A percentile compares a stretch with the other conserved stretches of the same genome.
These are phyloP conservation scores for Aspergillus nomiae DNA, from an alignment of 2,329 filamentous ascomycete genomes.

Conservation along the genomic window DNA sequence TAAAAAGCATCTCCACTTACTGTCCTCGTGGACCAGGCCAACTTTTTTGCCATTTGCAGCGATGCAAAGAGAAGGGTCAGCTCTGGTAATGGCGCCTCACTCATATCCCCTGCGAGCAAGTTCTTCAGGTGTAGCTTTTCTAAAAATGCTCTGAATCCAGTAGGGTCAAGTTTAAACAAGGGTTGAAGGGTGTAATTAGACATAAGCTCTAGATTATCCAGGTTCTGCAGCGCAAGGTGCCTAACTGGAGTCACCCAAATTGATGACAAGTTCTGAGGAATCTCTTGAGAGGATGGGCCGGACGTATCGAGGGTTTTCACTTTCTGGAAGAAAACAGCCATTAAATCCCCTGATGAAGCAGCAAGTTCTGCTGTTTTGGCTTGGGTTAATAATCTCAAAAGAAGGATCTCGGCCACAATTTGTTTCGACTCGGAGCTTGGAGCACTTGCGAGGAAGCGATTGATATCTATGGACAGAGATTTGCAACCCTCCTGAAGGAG, in stretches of 20 bases:
- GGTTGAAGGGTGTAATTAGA: conserved; percentile 40
- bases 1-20: conserved; percentile 40
- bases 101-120: conserved; percentile 49
- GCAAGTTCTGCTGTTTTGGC: conserved; percentile 33
- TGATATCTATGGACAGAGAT: conserved; percentile 29
- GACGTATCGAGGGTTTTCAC: conserved; percentile 19
- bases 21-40: conserved; percentile 69
- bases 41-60: conserved; percentile 72
- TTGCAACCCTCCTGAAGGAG: conserved; percentile 36
- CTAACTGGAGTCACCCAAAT: conserved; percentile 42
- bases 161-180: conserved; percentile 35
- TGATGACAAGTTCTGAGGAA: conserved; percentile 19
- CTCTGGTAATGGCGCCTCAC: conserved; percentile 53
- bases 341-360: conserved; percentile 29
- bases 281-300: conserved; percentile 1
- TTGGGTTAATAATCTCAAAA: conserved; percentile 35
- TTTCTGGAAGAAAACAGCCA: conserved; percentile 34
- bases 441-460: conserved; percentile 18
- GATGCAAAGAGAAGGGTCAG: conserved; percentile 65
- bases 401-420: conserved; percentile 33
- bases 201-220: conserved; percentile 37
- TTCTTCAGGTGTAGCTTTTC: conserved; percentile 56
- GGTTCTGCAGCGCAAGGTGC: conserved; percentile 38
- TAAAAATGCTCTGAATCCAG: conserved; percentile 53
- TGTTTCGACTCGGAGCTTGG: conserved; percentile 10